phyloP scores from a whole-genome alignment of 164 flowering plant genomes.

The grape (Vitis vinifera) region ASM3070453v1 NC_081812.1:8643001-8643500 shows the following conservation, averaged over 20 bases:
- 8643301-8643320: neutral
- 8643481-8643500: neutral
- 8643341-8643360: neutral
- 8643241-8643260: neutral
- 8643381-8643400: slow-evolving; percentile 58
- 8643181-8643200: neutral
- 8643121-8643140: neutral
- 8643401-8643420: slow-evolving; percentile 95
- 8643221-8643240: neutral
- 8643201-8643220: neutral
- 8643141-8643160: neutral
- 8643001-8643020: neutral
- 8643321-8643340: neutral
- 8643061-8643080: neutral
- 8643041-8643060: neutral
- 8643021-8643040: neutral
- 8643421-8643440: slow-evolving; percentile 94
- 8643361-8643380: slow-evolving; percentile 68
- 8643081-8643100: neutral
- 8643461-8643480: slow-evolving; percentile 57
- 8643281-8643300: neutral
- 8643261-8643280: neutral
- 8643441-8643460: slow-evolving; percentile 84
- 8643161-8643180: neutral
- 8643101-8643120: neutral